Conservation (phyloP, 495 filamentous ascomycete genomes). For the Neurospora hispaniola region DNA sequence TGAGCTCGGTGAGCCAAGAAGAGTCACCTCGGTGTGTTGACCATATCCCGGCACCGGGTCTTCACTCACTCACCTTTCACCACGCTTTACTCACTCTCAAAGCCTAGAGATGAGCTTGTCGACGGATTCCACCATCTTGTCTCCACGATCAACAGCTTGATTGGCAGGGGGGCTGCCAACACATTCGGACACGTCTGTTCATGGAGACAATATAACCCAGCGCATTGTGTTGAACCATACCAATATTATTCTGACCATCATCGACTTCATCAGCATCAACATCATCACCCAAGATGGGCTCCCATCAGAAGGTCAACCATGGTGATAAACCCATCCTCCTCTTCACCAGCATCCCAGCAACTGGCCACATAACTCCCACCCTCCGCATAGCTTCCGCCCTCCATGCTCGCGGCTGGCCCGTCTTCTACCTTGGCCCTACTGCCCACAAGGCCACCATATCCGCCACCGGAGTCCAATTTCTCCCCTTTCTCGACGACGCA, state of each 20-base stretch:
- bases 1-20: neutral
- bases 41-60: neutral
- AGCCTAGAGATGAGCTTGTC: neutral
- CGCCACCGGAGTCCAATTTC: slow-evolving; percentile 18
- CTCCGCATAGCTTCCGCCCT: slow-evolving; percentile 1
- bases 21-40: neutral
- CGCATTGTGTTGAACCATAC: neutral
- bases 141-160: neutral
- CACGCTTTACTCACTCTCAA: neutral
- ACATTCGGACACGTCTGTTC: too few species aligned
- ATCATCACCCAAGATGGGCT: neutral
- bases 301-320: neutral
- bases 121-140: neutral
- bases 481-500: slow-evolving; percentile 20
- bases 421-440: slow-evolving; percentile 23
- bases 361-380: slow-evolving; percentile 8
- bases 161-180: neutral
- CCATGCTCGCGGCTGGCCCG: slow-evolving; percentile 13
- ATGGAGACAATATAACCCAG: neutral
- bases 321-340: slow-evolving; percentile 17
- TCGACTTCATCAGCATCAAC: neutral
- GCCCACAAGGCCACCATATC: slow-evolving; percentile 19
- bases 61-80: neutral
- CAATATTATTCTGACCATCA: neutral
- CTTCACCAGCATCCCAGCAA: neutral